Percentiles rank a stretch among this genome's conserved stretches.
phyloP scores from a whole-genome alignment of 371 early-diverging fungal genomes.

The Batrachochytrium dendrobatidis region DNA sequence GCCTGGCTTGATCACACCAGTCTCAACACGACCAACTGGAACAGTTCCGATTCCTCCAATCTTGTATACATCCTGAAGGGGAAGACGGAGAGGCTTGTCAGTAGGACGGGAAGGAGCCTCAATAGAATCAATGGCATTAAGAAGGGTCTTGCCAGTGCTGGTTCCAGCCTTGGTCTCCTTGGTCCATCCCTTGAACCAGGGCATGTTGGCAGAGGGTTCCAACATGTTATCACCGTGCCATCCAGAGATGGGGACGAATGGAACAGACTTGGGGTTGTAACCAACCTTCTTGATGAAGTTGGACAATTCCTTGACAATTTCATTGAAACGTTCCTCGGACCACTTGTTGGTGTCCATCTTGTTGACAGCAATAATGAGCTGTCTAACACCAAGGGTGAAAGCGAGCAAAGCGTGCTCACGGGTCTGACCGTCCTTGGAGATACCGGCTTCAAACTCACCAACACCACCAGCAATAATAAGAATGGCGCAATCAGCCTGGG shows the following conservation, averaged over 20 bases:
- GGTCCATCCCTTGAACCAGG: slow-evolving; percentile 95
- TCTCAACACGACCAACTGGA: slow-evolving; percentile 95
- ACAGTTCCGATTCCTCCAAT: slow-evolving; percentile 95
- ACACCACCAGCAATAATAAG: slow-evolving; percentile 91
- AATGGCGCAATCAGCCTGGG: slow-evolving; percentile 94
- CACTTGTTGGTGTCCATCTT: slow-evolving; percentile 98
- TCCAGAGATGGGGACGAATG: slow-evolving; percentile 96
- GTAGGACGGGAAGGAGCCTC: slow-evolving; percentile 85
- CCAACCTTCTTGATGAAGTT: slow-evolving; percentile 92
- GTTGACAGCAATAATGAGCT: slow-evolving; percentile 97
- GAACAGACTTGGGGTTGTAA: slow-evolving; percentile 83
- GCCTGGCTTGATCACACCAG: slow-evolving; percentile 88
- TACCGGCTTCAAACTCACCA: slow-evolving; percentile 97
- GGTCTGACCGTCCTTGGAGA: slow-evolving; percentile 98
- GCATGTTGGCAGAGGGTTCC: slow-evolving; percentile 85
- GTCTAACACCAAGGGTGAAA: slow-evolving; percentile 94
- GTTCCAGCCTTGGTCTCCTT: slow-evolving; percentile 79
- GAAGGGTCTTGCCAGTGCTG: slow-evolving; percentile 73
- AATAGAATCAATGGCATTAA: slow-evolving; percentile 90
- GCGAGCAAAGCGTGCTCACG: slow-evolving; percentile 99
- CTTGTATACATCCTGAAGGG: slow-evolving; percentile 96
- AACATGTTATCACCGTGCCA: slow-evolving; percentile 98
- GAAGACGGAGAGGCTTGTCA: slow-evolving; percentile 95
- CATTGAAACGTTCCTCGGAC: slow-evolving; percentile 88
- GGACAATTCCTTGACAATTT: slow-evolving; percentile 90